Evolutionary conservation across 441 rosid species (phyloP).

Genomic region (Syzygium malaccense): DNA sequence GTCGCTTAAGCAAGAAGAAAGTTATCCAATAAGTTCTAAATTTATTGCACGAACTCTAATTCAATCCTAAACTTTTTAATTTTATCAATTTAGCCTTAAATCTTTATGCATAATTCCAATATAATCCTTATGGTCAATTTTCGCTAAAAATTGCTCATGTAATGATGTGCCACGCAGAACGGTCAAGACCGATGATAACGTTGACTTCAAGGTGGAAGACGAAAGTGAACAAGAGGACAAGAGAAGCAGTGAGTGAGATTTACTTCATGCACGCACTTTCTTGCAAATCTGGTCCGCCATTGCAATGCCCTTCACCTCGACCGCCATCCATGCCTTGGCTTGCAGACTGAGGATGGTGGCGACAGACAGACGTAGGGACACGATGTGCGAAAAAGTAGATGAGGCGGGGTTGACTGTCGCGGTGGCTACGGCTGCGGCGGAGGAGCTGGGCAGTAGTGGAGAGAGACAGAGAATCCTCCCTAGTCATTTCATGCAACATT

Average conservation of each 20-base stretch:
- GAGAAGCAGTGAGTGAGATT: neutral
- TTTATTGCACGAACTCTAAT: accelerated
- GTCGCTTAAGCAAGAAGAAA: neutral
- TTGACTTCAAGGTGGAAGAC: neutral
- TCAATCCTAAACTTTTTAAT: accelerated
- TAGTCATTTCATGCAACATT: neutral
- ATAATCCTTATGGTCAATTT: accelerated
- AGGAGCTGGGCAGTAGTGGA: neutral
- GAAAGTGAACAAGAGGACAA: neutral
- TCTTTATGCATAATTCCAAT: accelerated
- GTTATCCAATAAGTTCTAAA: neutral
- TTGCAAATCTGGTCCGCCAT: neutral
- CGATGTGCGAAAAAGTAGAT: neutral
- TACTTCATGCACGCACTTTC: neutral
- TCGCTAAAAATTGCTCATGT: neutral
- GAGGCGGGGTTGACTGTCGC: neutral
- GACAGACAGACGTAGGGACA: neutral
- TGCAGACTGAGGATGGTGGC: neutral
- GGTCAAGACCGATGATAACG: neutral
- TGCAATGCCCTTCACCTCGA: neutral
- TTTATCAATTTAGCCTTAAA: too few relatives aligned
- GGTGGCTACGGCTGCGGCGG: neutral
- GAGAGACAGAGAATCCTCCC: neutral
- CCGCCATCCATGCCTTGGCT: neutral
- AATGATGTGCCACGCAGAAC: accelerated